These are phyloP conservation scores for Jackrogersella minutella DNA, from an alignment of 495 filamentous ascomycete genomes.

Conservation along the genomic window DNA sequence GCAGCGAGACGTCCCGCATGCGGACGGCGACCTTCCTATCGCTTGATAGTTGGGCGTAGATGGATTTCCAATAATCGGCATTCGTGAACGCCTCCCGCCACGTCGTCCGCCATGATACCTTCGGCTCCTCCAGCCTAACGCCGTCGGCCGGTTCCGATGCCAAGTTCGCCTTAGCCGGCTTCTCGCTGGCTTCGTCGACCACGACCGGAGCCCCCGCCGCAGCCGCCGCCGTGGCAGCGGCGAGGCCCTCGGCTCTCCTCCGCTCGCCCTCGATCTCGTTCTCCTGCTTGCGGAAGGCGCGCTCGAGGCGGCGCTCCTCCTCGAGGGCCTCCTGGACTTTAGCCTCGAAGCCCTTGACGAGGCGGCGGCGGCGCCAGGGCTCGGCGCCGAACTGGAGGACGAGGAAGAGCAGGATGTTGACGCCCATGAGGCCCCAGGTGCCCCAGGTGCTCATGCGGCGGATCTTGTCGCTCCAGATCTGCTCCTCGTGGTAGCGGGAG, in stretches of 20 bases:
- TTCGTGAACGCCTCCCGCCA: conserved; percentile 62
- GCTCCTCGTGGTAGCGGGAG: conserved; percentile 95
- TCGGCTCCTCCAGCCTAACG: conserved; percentile 9
- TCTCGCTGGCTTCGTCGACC: conserved; percentile 14
- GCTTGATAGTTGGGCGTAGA: conserved; percentile 68
- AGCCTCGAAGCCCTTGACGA: conserved; percentile 81
- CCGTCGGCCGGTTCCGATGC: background rate
- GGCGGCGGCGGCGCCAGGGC: conserved; percentile 82
- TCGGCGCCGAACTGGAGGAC: conserved; percentile 92
- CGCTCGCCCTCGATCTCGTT: conserved; percentile 8
- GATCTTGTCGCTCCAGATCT: conserved; percentile 99
- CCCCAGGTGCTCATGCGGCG: conserved; percentile 96
- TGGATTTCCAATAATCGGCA: conserved; percentile 47
- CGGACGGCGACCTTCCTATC: conserved; percentile 70
- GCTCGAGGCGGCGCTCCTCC: conserved; percentile 58
- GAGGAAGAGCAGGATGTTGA: conserved; percentile 90
- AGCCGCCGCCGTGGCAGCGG: conserved; percentile 1
- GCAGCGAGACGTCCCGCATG: conserved; percentile 76
- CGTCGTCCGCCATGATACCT: conserved; percentile 40
- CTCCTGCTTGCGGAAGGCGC: conserved; percentile 38
- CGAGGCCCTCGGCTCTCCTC: conserved; percentile 25
- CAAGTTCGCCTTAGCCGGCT: conserved; percentile 2
- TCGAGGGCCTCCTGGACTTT: conserved; percentile 69
- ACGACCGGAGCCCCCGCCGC: conserved; percentile 22
- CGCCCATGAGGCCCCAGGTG: conserved; percentile 96